phyloP scores from a whole-genome alignment of 306 rosid genomes.

The Lotus japonicus region DNA sequence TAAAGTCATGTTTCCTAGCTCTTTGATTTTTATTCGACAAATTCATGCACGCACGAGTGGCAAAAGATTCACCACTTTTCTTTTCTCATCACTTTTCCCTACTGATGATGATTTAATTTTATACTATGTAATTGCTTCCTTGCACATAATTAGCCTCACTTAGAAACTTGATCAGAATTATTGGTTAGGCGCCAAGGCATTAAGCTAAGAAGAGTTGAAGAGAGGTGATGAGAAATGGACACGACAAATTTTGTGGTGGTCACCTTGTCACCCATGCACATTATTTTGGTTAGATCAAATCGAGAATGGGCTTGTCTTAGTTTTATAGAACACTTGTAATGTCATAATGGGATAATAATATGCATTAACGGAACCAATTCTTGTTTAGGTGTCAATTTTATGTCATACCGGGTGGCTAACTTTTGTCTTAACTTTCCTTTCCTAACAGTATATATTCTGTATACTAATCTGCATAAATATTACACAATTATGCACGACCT shows the following conservation, averaged over 20 bases:
- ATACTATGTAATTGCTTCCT: constrained; percentile 19
- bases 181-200: constrained; percentile 38
- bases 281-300: constrained; percentile 47
- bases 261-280: constrained; percentile 55
- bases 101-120: constrained; percentile 4
- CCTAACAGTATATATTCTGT: no score
- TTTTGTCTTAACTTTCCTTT: constrained; percentile 14
- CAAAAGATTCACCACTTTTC: constrained; percentile 31
- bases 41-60: constrained; percentile 56
- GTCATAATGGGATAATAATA: constrained; percentile 33
- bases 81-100: constrained; percentile 11
- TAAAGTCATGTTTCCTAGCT: constrained; percentile 26
- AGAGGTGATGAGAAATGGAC: constrained; percentile 36
- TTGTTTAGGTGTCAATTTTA: constrained; percentile 21
- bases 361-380: constrained; percentile 25
- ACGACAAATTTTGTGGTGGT: constrained; percentile 43
- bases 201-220: background rate
- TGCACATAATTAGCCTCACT: background rate
- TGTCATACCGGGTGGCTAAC: constrained; percentile 16
- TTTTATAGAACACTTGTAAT: constrained; percentile 35
- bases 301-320: constrained; percentile 34
- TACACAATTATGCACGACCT: background rate
- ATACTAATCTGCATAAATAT: no score
- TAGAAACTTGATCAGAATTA: constrained; percentile 39
- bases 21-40: constrained; percentile 29